Conservation (phyloP, 2,329 filamentous ascomycete species). For the Aspergillus ustus region DNA sequence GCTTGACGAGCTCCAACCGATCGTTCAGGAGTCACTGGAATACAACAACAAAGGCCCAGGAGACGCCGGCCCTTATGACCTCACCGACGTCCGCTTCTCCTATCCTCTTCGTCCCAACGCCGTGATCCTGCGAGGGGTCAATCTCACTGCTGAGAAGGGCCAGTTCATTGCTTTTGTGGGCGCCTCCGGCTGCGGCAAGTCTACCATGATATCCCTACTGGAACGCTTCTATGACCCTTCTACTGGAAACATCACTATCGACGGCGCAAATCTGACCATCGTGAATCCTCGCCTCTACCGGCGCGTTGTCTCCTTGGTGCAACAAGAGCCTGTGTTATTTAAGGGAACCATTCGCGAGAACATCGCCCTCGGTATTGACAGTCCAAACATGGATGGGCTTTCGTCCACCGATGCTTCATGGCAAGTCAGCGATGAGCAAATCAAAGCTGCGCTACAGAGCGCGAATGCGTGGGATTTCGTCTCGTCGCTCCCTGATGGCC, state of each 20-base stretch:
- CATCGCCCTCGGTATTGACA: constrained; percentile 75
- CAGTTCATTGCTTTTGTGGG: constrained; percentile 77
- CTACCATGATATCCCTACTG: constrained; percentile 86
- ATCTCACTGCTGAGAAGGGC: constrained; percentile 26
- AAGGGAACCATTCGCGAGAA: constrained; percentile 91
- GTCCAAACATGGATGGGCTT: constrained; percentile 50
- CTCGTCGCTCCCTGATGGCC: constrained; percentile 80
- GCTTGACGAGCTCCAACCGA: constrained; percentile 79
- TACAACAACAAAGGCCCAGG: constrained; percentile 77
- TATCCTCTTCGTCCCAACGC: constrained; percentile 92
- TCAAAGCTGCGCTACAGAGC: constrained; percentile 81
- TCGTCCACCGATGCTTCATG: too few species aligned
- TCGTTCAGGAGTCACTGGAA: constrained; percentile 78
- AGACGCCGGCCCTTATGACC: constrained; percentile 40
- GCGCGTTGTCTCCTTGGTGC: constrained; percentile 81
- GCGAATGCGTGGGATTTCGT: constrained; percentile 95
- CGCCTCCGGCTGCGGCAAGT: constrained; percentile 93
- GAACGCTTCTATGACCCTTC: constrained; percentile 95
- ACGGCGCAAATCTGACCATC: constrained; percentile 77
- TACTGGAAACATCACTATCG: constrained; percentile 76
- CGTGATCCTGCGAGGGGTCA: constrained; percentile 80
- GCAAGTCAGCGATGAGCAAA: constrained; percentile 67
- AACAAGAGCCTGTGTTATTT: constrained; percentile 92
- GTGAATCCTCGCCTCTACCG: constrained; percentile 88
- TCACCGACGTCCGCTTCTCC: constrained; percentile 92